Percentiles rank a stretch among this genome's conserved stretches.
phyloP scores from a whole-genome alignment of 2,329 filamentous ascomycete genomes.

The Grosmannia clavigera region DNA sequence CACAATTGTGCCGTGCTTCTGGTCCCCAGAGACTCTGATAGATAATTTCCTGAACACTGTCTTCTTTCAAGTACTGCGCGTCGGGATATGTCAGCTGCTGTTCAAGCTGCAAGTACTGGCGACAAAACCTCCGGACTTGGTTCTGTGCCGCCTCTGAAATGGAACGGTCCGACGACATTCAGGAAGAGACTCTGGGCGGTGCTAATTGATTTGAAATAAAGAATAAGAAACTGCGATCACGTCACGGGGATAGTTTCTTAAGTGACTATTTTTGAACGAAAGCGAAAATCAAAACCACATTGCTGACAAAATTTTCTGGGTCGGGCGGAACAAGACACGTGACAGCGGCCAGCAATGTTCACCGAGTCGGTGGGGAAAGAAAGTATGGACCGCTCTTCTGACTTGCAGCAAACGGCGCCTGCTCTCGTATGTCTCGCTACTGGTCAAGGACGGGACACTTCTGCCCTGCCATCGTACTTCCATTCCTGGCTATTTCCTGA shows the following conservation, averaged over 20 bases:
- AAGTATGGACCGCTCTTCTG: no score
- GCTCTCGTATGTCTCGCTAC: background rate
- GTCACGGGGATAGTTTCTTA: no score
- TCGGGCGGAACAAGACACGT: no score
- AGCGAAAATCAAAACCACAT: no score
- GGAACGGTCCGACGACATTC: background rate
- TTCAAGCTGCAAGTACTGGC: slow-evolving; percentile 72
- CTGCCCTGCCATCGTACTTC: background rate
- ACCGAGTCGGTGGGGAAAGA: no score
- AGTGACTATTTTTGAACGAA: no score
- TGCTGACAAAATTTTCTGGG: no score
- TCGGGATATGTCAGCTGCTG: slow-evolving; percentile 45
- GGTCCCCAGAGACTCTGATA: slow-evolving; percentile 39
- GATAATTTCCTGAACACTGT: slow-evolving; percentile 42
- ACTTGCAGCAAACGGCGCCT: background rate
- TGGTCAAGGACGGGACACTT: background rate
- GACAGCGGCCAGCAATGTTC: no score
- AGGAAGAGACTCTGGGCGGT: background rate
- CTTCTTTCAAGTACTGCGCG: slow-evolving; percentile 56
- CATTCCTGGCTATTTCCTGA: background rate
- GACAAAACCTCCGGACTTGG: slow-evolving; percentile 34
- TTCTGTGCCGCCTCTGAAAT: background rate
- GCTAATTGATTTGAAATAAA: no score
- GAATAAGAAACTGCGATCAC: no score
- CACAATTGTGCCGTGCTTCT: slow-evolving; percentile 22